These are phyloP conservation scores for Huiozyma sinensis DNA, from an alignment of 805 yeast species.

Conservation along the genomic window DNA sequence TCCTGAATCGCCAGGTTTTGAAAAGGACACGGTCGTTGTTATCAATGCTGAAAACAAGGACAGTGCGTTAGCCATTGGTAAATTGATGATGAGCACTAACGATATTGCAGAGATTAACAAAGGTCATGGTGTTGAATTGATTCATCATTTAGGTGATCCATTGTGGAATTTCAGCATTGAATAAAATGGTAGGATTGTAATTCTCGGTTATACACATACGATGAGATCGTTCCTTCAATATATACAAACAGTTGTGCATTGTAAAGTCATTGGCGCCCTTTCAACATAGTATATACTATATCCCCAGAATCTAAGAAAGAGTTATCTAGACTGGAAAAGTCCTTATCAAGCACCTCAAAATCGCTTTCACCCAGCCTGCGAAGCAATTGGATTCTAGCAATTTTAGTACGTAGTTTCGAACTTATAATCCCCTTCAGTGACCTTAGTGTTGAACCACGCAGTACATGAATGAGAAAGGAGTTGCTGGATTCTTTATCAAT, in stretches of 20 bases:
- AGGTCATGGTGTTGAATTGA: constrained; percentile 79
- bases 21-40: constrained; percentile 59
- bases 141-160: constrained; percentile 84
- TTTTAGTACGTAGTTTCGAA: constrained; percentile 1
- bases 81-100: constrained; percentile 74
- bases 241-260: neutral
- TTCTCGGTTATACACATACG: neutral
- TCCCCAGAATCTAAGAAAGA: neutral
- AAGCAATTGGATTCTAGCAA: constrained; percentile 7
- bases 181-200: constrained; percentile 8
- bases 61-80: constrained; percentile 83
- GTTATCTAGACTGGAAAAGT: neutral
- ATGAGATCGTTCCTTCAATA: neutral
- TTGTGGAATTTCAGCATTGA: constrained; percentile 57
- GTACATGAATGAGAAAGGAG: constrained; percentile 3
- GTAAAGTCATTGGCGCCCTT: no score
- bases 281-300: no score
- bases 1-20: constrained; percentile 55
- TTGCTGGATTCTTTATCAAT: constrained; percentile 1
- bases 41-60: constrained; percentile 91
- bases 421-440: constrained; percentile 17
- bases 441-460: constrained; percentile 14
- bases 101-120: constrained; percentile 76
- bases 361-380: neutral
- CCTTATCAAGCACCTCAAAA: neutral